phyloP scores from a whole-genome alignment of 352 stramenopile genomes.

The Pythium plurisporium region DNA sequence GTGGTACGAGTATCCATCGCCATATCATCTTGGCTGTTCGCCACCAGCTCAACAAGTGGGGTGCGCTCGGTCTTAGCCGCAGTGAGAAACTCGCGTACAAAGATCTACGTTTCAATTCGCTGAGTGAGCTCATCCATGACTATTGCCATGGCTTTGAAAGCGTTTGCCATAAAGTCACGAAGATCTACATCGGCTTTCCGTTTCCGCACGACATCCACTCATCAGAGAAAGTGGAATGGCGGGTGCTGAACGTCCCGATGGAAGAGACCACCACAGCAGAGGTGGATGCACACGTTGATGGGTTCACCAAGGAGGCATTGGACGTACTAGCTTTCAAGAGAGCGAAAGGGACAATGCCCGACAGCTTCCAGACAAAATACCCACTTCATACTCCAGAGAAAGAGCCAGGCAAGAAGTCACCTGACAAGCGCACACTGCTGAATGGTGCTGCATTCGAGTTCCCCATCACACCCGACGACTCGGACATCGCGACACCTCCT shows the following conservation, averaged over 20 bases:
- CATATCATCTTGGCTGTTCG: slow-evolving; percentile 79
- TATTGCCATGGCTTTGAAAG: slow-evolving; percentile 59
- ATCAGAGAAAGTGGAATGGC: slow-evolving; percentile 83
- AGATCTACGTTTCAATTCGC: slow-evolving; percentile 71
- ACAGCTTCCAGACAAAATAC: slow-evolving; percentile 60
- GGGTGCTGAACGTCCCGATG: slow-evolving; percentile 68
- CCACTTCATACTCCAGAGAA: slow-evolving; percentile 51
- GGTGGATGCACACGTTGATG: slow-evolving; percentile 57
- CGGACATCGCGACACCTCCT: slow-evolving; percentile 12
- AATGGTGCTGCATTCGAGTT: slow-evolving; percentile 37
- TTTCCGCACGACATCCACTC: slow-evolving; percentile 85
- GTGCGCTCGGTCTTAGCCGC: slow-evolving; percentile 76
- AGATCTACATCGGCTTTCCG: slow-evolving; percentile 82
- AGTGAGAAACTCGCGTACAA: slow-evolving; percentile 85
- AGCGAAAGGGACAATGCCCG: slow-evolving; percentile 52
- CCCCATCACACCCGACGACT: slow-evolving; percentile 21
- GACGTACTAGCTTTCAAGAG: slow-evolving; percentile 67
- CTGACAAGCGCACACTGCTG: slow-evolving; percentile 29
- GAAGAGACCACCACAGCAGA: slow-evolving; percentile 39
- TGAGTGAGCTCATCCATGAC: slow-evolving; percentile 72
- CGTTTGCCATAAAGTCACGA: slow-evolving; percentile 63
- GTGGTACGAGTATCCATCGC: slow-evolving; percentile 55
- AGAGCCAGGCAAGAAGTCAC: slow-evolving; percentile 42
- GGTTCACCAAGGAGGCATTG: slow-evolving; percentile 59
- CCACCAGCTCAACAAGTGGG: slow-evolving; percentile 77